Conservation (phyloP, 2,329 filamentous ascomycete species). For the Colletotrichum cuscutae region DNA sequence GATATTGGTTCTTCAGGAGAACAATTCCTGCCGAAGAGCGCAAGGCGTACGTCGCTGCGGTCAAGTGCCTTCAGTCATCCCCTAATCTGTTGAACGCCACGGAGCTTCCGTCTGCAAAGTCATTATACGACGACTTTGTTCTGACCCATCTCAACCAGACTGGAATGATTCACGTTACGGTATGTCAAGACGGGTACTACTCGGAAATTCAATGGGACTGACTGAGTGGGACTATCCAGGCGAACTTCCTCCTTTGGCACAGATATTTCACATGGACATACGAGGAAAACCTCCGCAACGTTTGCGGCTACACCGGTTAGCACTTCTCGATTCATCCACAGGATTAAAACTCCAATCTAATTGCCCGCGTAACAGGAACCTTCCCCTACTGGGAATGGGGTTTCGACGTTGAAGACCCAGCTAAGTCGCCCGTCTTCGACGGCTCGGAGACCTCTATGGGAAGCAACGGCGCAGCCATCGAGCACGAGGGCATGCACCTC, state of each 20-base stretch:
- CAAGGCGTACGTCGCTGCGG: conserved; percentile 39
- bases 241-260: conserved; percentile 30
- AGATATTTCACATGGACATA: conserved; percentile 19
- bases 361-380: neutral
- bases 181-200: neutral
- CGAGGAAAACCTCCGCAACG: conserved; percentile 27
- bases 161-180: conserved; percentile 23
- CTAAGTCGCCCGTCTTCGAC: conserved; percentile 50
- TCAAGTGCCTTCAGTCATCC: conserved; percentile 40
- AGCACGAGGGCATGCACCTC: conserved; percentile 37
- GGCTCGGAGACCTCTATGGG: conserved; percentile 50
- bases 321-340: neutral
- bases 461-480: conserved; percentile 47
- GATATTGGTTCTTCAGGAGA: conserved; percentile 26
- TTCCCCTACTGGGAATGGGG: conserved; percentile 33
- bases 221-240: neutral
- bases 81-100: conserved; percentile 19
- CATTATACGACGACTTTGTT: conserved; percentile 36
- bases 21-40: conserved; percentile 36
- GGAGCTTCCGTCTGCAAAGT: conserved; percentile 33
- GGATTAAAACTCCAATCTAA: neutral
- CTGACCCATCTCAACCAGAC: conserved; percentile 34
- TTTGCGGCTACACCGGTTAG: conserved; percentile 36
- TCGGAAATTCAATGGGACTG: neutral
- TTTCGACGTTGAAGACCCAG: conserved; percentile 38